Evolutionary conservation across 2,329 filamentous ascomycete species (phyloP), one percentile per base, ranked within the genome.

Genomic region (Pseudocercospora crystallina): DNA sequence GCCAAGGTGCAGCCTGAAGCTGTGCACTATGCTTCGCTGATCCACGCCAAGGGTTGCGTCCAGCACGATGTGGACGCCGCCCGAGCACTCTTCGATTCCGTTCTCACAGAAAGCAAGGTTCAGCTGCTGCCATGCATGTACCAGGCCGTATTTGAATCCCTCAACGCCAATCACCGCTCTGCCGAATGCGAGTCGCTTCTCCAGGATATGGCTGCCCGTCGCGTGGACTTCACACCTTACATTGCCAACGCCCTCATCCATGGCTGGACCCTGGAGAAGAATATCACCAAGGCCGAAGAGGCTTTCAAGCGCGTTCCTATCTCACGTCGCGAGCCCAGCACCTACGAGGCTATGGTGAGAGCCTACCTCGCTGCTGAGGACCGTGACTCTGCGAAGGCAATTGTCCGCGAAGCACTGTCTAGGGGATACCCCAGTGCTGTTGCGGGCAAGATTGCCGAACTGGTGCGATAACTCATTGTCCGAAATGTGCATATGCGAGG

Each of bases 201-300:
- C 13, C 73, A 75, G 15, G 80, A 89, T 61, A 97, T 99, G 94
- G 79, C 77, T 47, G 70, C 74, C 43, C 83, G 82, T 52, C 75
- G 83, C 33, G 85, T 99, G 9, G 86, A 90, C 63, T 84, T 97
- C 77, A 97, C 94, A 2, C 87, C 94, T 0, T 99, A 99, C 74
- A 97, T 99, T 67, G 94, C 94, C 66, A 99, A 99, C 76, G 96
- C 92, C 5, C 80, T 99, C 39, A 97, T 99, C 65, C 91, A 97
- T 67, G 94, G 94, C 57, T 99, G 94, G 92, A 89, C 92, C 15
- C 81, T 86, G 11, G 87, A 88, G 69, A 86, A 87, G 72, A 81
- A 95, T 57, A 87, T 97, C 38, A 73, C 76, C 53, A 91, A 90
- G 71, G 89, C 90, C 13, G 83, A 85, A 65, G 75, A 80, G 17